Conservation (phyloP, 2,329 filamentous ascomycete species). For the Talaromyces sp. region DNA sequence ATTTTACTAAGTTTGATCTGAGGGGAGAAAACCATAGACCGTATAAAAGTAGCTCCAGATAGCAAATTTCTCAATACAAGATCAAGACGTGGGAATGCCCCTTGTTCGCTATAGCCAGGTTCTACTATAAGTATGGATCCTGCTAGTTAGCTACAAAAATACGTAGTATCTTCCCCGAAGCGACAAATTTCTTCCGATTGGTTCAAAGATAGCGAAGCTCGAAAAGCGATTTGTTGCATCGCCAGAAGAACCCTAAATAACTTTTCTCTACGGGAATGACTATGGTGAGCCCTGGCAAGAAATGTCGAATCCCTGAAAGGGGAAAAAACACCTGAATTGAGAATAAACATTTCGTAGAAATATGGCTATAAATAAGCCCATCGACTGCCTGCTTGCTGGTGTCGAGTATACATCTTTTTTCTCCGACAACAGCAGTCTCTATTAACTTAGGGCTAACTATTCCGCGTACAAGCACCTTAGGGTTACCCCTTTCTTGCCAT, state of each 20-base stretch:
- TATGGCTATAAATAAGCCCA: conserved; percentile 9
- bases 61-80: neutral
- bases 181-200: conserved; percentile 6
- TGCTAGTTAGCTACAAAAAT: neutral
- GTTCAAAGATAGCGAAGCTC: neutral
- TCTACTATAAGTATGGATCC: neutral
- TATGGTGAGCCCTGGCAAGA: neutral
- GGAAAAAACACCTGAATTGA: neutral
- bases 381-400: neutral
- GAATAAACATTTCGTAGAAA: neutral
- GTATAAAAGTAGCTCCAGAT: neutral
- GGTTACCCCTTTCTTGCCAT: neutral
- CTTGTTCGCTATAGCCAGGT: too few relatives aligned
- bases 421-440: neutral
- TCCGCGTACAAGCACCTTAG: neutral
- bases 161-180: neutral
- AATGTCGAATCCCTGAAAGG: neutral
- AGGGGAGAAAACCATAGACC: too few relatives aligned
- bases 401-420: neutral
- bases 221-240: neutral
- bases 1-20: too few relatives aligned
- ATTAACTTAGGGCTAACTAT: neutral
- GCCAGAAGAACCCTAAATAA: neutral
- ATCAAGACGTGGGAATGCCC: too few relatives aligned
- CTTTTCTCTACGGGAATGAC: neutral